Percentiles rank a stretch among this genome's conserved stretches.
phyloP scores from a whole-genome alignment of 495 filamentous ascomycete genomes.

The Pyrenula massariospora region DNA sequence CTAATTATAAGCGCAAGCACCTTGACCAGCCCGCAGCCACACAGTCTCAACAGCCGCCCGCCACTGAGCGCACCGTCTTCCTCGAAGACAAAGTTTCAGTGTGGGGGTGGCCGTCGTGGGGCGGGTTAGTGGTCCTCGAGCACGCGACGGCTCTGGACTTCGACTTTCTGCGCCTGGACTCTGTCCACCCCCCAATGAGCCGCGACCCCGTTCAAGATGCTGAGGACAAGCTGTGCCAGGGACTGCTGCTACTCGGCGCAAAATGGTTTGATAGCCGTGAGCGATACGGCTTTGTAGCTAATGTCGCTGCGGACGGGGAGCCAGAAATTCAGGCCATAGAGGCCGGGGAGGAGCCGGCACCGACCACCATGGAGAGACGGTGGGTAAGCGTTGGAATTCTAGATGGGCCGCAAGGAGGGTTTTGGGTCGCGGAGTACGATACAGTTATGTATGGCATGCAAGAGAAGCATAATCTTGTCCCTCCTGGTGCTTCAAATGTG shows the following conservation, averaged over 20 bases:
- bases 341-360: background rate
- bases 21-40: background rate
- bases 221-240: background rate
- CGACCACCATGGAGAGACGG: conserved; percentile 1
- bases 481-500: conserved; percentile 1
- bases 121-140: conserved; percentile 9
- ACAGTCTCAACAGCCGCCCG: background rate
- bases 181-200: background rate
- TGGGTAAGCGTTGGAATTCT: background rate
- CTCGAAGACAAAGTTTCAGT: background rate
- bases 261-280: background rate
- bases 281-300: background rate
- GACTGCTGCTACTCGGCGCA: background rate
- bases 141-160: conserved; percentile 5
- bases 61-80: background rate
- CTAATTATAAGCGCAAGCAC: background rate
- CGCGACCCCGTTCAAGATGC: background rate
- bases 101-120: conserved; percentile 5
- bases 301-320: background rate
- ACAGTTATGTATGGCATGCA: conserved; percentile 3
- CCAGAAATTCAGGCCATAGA: conserved; percentile 1
- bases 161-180: conserved; percentile 2
- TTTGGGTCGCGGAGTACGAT: conserved; percentile 5
- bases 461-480: conserved; percentile 5
- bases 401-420: background rate